Percentiles rank a stretch among this genome's conserved stretches.
phyloP scores from a whole-genome alignment of 2,329 filamentous ascomycete genomes.

The Claviceps sp. region DNA sequence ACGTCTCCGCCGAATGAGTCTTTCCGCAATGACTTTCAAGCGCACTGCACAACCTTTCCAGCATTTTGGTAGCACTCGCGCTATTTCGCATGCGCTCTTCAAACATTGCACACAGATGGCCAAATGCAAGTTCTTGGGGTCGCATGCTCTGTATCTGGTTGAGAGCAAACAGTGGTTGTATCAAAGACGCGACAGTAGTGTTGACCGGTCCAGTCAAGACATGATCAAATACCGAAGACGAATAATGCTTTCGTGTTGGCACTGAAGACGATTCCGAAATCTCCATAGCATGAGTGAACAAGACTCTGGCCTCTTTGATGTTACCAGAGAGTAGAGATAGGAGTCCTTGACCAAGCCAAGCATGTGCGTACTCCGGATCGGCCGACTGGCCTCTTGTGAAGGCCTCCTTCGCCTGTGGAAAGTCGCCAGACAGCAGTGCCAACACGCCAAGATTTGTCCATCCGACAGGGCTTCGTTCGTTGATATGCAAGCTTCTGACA shows the following conservation, averaged over 20 bases:
- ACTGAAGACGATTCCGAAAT: conserved; percentile 68
- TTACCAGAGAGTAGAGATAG: conserved; percentile 69
- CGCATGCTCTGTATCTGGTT: conserved; percentile 63
- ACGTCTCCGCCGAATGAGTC: conserved; percentile 60
- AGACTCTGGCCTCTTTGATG: conserved; percentile 58
- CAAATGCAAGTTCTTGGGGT: conserved; percentile 56
- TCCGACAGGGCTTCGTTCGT: conserved; percentile 68
- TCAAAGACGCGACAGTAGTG: conserved; percentile 46
- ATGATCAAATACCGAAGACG: conserved; percentile 70
- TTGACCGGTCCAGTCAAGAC: conserved; percentile 44
- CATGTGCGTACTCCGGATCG: conserved; percentile 84
- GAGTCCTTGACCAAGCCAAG: conserved; percentile 87
- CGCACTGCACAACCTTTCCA: conserved; percentile 52
- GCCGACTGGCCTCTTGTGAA: conserved; percentile 87
- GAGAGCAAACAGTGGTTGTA: conserved; percentile 81
- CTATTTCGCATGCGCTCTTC: conserved; percentile 67
- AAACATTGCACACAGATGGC: conserved; percentile 68
- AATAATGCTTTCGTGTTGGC: conserved; percentile 65
- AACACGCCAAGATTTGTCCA: conserved; percentile 90
- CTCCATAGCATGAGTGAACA: conserved; percentile 91
- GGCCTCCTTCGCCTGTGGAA: conserved; percentile 74
- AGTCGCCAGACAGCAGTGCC: conserved; percentile 72
- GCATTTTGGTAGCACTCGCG: conserved; percentile 43
- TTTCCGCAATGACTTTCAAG: conserved; percentile 76
- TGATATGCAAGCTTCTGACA: conserved; percentile 80